Conservation (phyloP, 345 rosid genomes). For the Odontarrhena argentea region DNA sequence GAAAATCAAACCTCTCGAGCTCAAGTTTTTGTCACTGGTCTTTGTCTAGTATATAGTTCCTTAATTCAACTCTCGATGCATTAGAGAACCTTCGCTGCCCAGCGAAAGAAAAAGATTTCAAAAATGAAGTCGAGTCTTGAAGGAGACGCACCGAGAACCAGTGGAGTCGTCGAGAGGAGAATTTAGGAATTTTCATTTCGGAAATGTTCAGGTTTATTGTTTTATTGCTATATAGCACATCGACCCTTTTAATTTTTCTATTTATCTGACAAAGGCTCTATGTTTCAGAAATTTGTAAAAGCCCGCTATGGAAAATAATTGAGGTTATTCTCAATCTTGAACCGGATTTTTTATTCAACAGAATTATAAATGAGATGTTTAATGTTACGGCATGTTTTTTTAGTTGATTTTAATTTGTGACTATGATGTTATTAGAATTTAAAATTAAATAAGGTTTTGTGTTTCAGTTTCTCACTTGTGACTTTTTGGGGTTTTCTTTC, state of each 20-base stretch:
- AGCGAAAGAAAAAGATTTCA: not conserved
- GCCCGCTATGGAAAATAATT: not conserved
- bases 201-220: not conserved
- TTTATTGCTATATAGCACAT: conserved; percentile 6
- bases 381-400: too few relatives aligned
- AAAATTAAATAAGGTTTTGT: not conserved
- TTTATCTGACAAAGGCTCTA: not conserved
- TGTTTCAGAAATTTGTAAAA: not conserved
- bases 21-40: not conserved
- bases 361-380: not conserved
- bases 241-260: conserved; percentile 14
- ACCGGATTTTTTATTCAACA: not conserved
- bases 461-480: conserved; percentile 2
- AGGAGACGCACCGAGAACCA: not conserved
- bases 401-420: not conserved
- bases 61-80: not conserved
- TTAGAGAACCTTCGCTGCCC: not conserved
- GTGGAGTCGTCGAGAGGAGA: not conserved
- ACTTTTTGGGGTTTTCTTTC: not conserved
- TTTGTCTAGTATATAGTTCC: not conserved
- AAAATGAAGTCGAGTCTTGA: not conserved
- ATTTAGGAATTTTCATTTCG: not conserved
- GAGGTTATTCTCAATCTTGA: conserved; percentile 6
- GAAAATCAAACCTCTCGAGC: conserved; percentile 25
- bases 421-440: not conserved